These are phyloP conservation scores for Annulohypoxylon nitens DNA, from an alignment of 495 filamentous ascomycete genomes.

Conservation along the genomic window DNA sequence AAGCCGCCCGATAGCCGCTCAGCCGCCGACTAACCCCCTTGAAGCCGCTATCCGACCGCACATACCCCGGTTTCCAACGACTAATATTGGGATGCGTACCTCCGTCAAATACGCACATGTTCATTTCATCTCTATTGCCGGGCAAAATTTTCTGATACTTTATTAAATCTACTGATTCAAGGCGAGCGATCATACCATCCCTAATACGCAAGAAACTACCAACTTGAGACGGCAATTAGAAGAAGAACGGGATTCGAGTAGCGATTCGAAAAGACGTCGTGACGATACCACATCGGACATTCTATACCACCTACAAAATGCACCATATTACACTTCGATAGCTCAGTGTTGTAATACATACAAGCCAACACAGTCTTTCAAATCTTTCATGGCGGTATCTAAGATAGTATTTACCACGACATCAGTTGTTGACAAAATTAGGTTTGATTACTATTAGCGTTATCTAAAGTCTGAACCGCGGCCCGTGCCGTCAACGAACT, in stretches of 20 bases:
- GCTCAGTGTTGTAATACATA: neutral
- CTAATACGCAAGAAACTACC: neutral
- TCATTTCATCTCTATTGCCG: conserved; percentile 2
- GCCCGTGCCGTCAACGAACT: conserved; percentile 1
- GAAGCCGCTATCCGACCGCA: neutral
- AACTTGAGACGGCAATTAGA: conserved; percentile 22
- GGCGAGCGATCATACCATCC: conserved; percentile 3
- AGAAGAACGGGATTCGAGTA: neutral
- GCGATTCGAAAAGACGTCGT: neutral
- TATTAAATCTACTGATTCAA: conserved; percentile 17
- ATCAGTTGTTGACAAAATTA: neutral
- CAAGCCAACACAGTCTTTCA: neutral
- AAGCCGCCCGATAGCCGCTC: conserved; percentile 41
- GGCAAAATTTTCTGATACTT: neutral
- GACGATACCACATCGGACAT: neutral
- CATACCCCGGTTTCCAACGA: neutral
- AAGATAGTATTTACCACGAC: neutral
- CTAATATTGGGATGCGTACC: neutral
- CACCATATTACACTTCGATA: neutral
- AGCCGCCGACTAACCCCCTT: conserved; percentile 19
- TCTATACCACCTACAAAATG: neutral
- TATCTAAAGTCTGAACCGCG: neutral
- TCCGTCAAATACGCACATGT: neutral
- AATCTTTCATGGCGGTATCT: neutral
- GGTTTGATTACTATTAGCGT: neutral